Evolutionary conservation across 1,284 basidiomycete species (phyloP).

Genomic region (Boletus subluridellus): DNA sequence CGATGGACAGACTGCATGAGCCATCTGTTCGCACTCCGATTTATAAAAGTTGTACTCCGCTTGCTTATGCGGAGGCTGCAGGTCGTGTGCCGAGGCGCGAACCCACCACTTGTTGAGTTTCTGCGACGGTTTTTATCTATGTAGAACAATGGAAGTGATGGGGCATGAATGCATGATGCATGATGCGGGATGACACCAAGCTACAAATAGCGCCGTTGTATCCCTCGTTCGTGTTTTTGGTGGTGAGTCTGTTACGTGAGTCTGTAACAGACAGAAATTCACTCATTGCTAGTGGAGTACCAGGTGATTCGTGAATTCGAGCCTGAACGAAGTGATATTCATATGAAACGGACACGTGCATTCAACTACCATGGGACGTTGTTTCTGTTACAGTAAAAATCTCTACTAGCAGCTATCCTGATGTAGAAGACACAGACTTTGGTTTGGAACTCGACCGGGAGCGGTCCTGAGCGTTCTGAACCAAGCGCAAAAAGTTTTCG

Average conservation of each 20-base stretch:
- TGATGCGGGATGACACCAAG: not conserved
- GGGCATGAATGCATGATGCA: no score
- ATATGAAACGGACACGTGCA: not conserved
- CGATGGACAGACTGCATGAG: not conserved
- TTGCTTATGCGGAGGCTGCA: no score
- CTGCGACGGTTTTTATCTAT: no score
- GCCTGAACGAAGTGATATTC: not conserved
- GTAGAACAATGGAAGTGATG: no score
- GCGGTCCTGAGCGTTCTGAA: not conserved
- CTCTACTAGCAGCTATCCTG: not conserved
- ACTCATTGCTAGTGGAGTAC: not conserved
- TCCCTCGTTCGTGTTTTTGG: not conserved
- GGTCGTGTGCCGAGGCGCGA: no score
- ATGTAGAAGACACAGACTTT: not conserved
- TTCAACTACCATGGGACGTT: not conserved
- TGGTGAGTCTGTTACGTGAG: no score
- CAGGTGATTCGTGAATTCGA: not conserved
- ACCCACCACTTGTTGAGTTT: no score
- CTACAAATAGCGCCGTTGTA: not conserved
- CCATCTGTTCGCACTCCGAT: not conserved
- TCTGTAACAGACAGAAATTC: not conserved
- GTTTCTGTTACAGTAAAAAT: not conserved
- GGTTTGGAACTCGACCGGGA: not conserved
- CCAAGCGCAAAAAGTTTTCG: no score
- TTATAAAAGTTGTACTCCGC: no score